A percentile compares a stretch with the other conserved stretches of the same genome.
Conservation (phyloP, 805 yeast species). For the Candida golubevii region DNA sequence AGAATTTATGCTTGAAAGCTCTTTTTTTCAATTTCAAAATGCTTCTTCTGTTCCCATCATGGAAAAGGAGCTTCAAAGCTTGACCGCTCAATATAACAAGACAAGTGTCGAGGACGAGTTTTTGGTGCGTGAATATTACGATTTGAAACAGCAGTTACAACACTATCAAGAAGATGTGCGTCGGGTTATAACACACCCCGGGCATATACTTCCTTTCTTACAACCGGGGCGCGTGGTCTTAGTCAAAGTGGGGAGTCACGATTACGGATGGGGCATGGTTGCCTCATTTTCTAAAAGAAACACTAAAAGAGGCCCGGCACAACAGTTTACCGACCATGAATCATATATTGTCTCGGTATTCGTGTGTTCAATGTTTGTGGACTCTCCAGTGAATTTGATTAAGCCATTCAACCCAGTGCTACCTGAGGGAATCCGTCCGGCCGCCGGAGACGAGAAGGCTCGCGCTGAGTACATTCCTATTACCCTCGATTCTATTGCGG, state of each 20-base stretch:
- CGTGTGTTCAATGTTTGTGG: conserved; percentile 70
- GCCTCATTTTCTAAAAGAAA: conserved; percentile 69
- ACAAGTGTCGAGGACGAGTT: conserved; percentile 70
- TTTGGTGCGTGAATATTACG: conserved; percentile 76
- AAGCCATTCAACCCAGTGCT: conserved; percentile 74
- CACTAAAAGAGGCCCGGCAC: conserved; percentile 54
- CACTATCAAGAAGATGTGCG: conserved; percentile 71
- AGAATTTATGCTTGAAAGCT: conserved; percentile 90
- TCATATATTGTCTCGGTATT: conserved; percentile 84
- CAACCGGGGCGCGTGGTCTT: conserved; percentile 85
- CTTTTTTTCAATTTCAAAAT: conserved; percentile 94
- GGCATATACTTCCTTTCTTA: conserved; percentile 74
- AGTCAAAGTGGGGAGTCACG: conserved; percentile 54
- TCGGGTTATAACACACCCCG: conserved; percentile 86
- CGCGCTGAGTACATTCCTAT: conserved; percentile 80
- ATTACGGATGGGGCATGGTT: conserved; percentile 97
- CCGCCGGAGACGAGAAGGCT: conserved; percentile 64
- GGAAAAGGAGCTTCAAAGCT: conserved; percentile 59
- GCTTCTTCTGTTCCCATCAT: conserved; percentile 84
- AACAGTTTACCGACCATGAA: conserved; percentile 75
- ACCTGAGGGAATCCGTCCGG: conserved; percentile 87
- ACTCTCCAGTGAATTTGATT: conserved; percentile 78
- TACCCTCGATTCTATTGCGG: conserved; percentile 69
- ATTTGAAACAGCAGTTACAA: conserved; percentile 66
- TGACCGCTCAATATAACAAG: conserved; percentile 45